Evolutionary conservation across 768 basidiomycete species (phyloP).

Genomic region (Boletus rubroflammeus): DNA sequence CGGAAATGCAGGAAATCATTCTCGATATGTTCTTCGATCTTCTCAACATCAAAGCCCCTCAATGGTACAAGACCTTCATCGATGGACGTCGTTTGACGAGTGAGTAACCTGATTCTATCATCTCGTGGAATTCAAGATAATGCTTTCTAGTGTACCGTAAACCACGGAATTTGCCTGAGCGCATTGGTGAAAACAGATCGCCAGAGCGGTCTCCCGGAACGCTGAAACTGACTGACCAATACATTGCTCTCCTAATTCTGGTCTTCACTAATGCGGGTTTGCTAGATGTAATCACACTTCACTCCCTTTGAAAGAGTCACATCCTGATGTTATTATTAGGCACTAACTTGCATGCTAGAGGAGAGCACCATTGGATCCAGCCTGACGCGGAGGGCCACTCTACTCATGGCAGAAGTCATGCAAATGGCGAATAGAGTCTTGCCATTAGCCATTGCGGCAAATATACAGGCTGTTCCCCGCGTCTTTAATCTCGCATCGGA

Average conservation of each 20-base stretch:
- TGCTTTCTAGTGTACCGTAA: constrained; percentile 60
- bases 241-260: constrained; percentile 78
- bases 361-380: constrained; percentile 69
- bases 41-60: constrained; percentile 85
- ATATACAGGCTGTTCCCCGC: constrained; percentile 81
- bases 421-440: constrained; percentile 85
- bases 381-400: constrained; percentile 83
- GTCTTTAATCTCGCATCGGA: constrained; percentile 83
- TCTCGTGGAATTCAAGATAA: neutral
- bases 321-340: constrained; percentile 43
- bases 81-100: constrained; percentile 85
- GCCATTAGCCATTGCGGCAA: constrained; percentile 76
- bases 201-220: constrained; percentile 50
- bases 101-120: constrained; percentile 35
- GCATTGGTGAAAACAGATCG: constrained; percentile 33
- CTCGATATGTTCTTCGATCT: constrained; percentile 94
- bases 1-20: constrained; percentile 70
- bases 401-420: constrained; percentile 88
- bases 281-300: constrained; percentile 60
- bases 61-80: constrained; percentile 92
- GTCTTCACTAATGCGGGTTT: constrained; percentile 86
- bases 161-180: constrained; percentile 38
- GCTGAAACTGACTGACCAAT: constrained; percentile 88
- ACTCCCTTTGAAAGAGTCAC: neutral
- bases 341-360: constrained; percentile 79